Evolutionary conservation across 2,329 filamentous ascomycete species (phyloP), one percentile per base, ranked within the genome.

Genomic region (Penicillium sp.): DNA sequence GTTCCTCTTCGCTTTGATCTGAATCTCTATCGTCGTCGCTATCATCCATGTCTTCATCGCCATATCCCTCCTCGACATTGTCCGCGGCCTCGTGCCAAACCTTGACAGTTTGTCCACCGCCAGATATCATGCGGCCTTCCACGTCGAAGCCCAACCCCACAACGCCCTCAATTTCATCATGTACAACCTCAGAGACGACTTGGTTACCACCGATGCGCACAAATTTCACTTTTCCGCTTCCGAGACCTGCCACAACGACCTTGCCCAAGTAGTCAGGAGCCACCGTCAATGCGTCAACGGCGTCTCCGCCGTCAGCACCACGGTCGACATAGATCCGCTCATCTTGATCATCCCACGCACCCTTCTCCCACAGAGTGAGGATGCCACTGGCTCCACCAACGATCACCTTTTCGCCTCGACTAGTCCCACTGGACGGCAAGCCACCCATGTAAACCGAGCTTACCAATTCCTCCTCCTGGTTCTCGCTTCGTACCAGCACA

Each of bases 391-490:
- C 85, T 22, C 88, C 89, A 30, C 88, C 86, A 0, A 90, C 88
- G 2, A 93, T 70, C 3, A 93, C 78, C 65, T 87, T 87, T 61
- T 86, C 79, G 4, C 89, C 89, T 39, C 88, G 87, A 61, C 82
- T 85, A 6, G 79, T 78, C 27, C 80, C 80, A 33, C 72, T 73
- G 27, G 85, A 83, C 0, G 87, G 83, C 53, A 95, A 72, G 0
- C 90, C 90, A 0, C 84, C 80, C 14, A 97, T 83, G 64, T 89
- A 88, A 39, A 83, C 77, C 1, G 87, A 87, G 62, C 86, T 88
- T n/a, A 96, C 78, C 50, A 97, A 74, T 70, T 97, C 89, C 57
- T 96, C 91, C 62, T 95, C 93, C 66, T 97, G 93, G 63, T 97
- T 90, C 65, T 96, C 93, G 58, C 89, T 95, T 52, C 86, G 86